Base-by-base conservation (phyloP, 78 protist genomes). In the Paulinella micropora region DNA sequence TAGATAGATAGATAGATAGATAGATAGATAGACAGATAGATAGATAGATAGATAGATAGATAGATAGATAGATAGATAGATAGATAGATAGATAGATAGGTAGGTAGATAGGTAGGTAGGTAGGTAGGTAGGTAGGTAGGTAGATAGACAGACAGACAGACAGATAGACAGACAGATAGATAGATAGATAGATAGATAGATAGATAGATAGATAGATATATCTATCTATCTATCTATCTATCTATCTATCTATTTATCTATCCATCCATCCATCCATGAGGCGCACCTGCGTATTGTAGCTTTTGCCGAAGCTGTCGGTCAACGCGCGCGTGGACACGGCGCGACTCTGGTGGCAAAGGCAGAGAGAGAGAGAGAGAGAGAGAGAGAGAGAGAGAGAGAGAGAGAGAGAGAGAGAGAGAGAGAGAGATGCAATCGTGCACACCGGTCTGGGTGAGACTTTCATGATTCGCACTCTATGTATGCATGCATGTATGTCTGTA, bases 271-370 rank as follows among this genome's bases (percentile, higher is more conserved):
- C 34, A 64, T 64, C 34, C 15, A 28, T 64, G 34, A 64, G 77
- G 77, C 15, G 23, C 15, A 64, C 34, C 77, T 64, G 77, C 77
- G n/a, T 64, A 64, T 23, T 64, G 77, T 64, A 64, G 77, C 23
- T 64, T 28, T 23, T 64, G 9, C 84, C 84, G 15, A 81, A 81
- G 84, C 84, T 81, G 84, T 81, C 84, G 84, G 84, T 81, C 39
- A 81, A 29, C 6, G 9, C 28, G 38, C 6, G 32, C 15, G 73
- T 51, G 15, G 73, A 51, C 73, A 51, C 73, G 32, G 73, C n/a
- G n/a, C n/a, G n/a, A n/a, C n/a, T n/a, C n/a, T n/a, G n/a, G n/a
- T n/a, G n/a, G n/a, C n/a, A n/a, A n/a, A n/a, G n/a, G n/a, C n/a
- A n/a, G n/a, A n/a, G n/a, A n/a, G n/a, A n/a, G n/a, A n/a, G n/a